Evolutionary conservation across 768 basidiomycete genomes (phyloP).

Genomic region (Calocera viscosa): DNA sequence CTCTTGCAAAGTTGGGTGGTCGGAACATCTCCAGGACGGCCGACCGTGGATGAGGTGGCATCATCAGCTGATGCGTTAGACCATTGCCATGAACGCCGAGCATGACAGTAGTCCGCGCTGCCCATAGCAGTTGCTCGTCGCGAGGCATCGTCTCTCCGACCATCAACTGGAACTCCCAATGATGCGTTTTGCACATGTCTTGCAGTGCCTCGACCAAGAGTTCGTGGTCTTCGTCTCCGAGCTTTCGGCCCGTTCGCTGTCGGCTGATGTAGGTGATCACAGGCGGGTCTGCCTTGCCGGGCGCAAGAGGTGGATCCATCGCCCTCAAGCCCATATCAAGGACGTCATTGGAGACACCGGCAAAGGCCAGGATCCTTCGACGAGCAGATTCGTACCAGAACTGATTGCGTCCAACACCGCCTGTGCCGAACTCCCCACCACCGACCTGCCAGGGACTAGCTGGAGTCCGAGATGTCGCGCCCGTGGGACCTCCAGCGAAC

Average conservation of each 20-base stretch:
- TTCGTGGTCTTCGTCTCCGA: conserved; percentile 36
- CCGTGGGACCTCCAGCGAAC: conserved; percentile 52
- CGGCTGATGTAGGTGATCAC: conserved; percentile 65
- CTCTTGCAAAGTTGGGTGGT: conserved; percentile 68
- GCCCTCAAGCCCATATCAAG: conserved; percentile 15
- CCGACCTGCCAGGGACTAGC: neutral
- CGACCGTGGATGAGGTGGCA: conserved; percentile 58
- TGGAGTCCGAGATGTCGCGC: conserved; percentile 25
- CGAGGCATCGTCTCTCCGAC: conserved; percentile 54
- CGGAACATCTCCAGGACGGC: conserved; percentile 79
- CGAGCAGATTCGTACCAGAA: conserved; percentile 68
- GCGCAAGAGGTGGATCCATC: neutral
- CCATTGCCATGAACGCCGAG: conserved; percentile 72
- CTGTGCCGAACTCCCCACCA: neutral
- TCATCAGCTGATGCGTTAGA: conserved; percentile 72
- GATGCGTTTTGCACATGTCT: conserved; percentile 35
- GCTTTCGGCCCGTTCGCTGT: conserved; percentile 39
- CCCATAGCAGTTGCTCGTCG: conserved; percentile 60
- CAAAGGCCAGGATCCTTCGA: conserved; percentile 52
- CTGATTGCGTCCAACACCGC: neutral
- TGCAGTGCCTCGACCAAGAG: conserved; percentile 34
- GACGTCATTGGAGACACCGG: conserved; percentile 35
- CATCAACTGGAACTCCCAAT: conserved; percentile 51
- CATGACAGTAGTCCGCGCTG: conserved; percentile 58
- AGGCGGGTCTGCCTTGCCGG: conserved; percentile 28